Conservation (phyloP, 192 early-diverging fungal genomes). For the Kickxella alabastrina region DNA sequence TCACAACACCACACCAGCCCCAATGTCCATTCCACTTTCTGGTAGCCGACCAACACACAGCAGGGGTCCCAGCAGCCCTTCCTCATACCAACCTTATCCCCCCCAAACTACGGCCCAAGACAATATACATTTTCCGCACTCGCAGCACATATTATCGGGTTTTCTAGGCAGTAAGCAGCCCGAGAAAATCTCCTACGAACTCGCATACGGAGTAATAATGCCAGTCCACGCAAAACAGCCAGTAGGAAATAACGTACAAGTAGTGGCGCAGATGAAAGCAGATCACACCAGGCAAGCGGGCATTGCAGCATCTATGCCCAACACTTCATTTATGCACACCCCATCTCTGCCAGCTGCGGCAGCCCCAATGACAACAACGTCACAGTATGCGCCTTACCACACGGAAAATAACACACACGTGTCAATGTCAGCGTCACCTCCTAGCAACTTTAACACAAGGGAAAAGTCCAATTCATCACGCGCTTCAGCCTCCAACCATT, state of each 20-base stretch:
- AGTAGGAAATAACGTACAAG: conserved; percentile 19
- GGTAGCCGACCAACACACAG: conserved; percentile 2
- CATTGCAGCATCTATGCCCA: conserved; percentile 21
- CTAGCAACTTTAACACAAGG: neutral
- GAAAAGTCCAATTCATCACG: conserved; percentile 4
- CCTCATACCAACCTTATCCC: conserved; percentile 7
- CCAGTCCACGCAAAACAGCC: neutral
- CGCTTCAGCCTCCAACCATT: conserved; percentile 1
- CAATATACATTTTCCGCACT: no score
- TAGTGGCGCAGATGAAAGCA: conserved; percentile 25
- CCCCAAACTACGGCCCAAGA: no score
- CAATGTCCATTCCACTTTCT: conserved; percentile 37
- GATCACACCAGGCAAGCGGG: conserved; percentile 16
- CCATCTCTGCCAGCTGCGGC: conserved; percentile 11
- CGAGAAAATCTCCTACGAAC: no score
- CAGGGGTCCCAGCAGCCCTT: conserved; percentile 7
- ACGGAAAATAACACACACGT: conserved; percentile 20
- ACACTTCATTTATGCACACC: conserved; percentile 47
- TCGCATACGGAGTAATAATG: no score
- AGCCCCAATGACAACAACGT: conserved; percentile 8
- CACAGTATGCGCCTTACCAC: conserved; percentile 48
- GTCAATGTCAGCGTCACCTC: conserved; percentile 6
- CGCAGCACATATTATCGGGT: no score
- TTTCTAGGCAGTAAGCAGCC: no score
- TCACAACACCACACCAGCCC: conserved; percentile 16